Conservation (phyloP, 177 flowering plant species). For the Tripterygium wilfordii region DNA sequence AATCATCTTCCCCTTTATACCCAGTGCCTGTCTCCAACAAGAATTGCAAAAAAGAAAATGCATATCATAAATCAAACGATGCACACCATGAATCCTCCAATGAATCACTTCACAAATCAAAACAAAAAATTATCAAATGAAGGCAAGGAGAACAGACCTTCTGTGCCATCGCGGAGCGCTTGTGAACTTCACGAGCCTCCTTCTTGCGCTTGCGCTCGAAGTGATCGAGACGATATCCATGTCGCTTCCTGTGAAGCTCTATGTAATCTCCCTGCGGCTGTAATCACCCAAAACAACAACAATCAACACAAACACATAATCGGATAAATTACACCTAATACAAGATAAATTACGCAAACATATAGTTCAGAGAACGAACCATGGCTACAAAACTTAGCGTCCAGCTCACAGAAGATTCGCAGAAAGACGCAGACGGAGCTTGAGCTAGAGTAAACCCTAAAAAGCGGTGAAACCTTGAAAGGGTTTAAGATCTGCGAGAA, state of each 20-base stretch:
- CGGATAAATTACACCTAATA: background rate
- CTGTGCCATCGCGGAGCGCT: conserved; percentile 69
- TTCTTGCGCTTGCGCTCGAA: conserved; percentile 95
- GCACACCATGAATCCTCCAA: too few relatives aligned
- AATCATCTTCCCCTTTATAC: conserved; percentile 91
- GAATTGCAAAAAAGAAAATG: too few relatives aligned
- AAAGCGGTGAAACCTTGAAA: too few relatives aligned
- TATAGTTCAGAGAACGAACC: too few relatives aligned
- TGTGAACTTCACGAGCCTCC: conserved; percentile 94
- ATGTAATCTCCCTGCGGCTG: conserved; percentile 99
- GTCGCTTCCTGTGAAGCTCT: conserved; percentile 75
- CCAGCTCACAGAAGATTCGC: too few relatives aligned
- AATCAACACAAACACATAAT: background rate
- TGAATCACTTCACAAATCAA: too few relatives aligned
- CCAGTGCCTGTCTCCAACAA: conserved; percentile 56
- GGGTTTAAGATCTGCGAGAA: too few relatives aligned
- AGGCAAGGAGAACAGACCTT: conserved; percentile 31
- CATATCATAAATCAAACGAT: too few relatives aligned
- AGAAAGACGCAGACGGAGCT: too few relatives aligned
- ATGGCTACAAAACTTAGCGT: too few relatives aligned
- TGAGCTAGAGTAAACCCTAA: too few relatives aligned
- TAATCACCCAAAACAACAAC: background rate
- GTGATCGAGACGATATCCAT: conserved; percentile 89
- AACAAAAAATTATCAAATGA: background rate
- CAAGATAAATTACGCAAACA: too few relatives aligned